phyloP scores from a whole-genome alignment of 2,329 filamentous ascomycete genomes.

The Epichloe sibirici region DNA sequence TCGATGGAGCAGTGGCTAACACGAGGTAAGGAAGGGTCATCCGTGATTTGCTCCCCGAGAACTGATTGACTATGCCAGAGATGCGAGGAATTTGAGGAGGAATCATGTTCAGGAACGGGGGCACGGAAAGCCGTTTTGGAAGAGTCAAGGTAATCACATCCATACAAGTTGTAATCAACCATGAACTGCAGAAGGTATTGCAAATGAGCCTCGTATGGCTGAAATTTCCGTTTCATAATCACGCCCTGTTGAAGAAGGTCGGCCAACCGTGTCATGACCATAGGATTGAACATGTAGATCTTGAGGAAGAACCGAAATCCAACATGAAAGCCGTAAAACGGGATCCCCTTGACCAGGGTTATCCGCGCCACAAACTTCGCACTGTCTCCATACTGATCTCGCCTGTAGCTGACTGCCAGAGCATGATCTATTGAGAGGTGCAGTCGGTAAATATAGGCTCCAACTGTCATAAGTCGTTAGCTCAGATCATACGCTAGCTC shows the following conservation, averaged over 20 bases:
- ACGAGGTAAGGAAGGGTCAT: conserved; percentile 54
- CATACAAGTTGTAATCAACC: conserved; percentile 95
- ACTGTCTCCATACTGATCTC: conserved; percentile 56
- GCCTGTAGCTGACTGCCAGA: conserved; percentile 71
- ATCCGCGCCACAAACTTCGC: conserved; percentile 75
- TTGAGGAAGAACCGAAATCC: conserved; percentile 88
- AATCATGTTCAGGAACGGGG: conserved; percentile 60
- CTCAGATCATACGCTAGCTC: neutral
- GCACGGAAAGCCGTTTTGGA: conserved; percentile 58
- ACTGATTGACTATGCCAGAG: conserved; percentile 74
- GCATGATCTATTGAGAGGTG: conserved; percentile 87
- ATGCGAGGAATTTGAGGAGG: conserved; percentile 47
- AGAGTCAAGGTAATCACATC: conserved; percentile 75
- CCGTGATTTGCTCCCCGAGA: conserved; percentile 31
- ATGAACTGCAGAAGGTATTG: conserved; percentile 95
- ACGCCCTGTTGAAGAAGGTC: conserved; percentile 82
- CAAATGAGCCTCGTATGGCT: conserved; percentile 88
- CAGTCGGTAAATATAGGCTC: conserved; percentile 62
- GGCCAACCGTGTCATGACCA: conserved; percentile 73
- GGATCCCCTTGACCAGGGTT: conserved; percentile 80
- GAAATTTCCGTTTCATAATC: conserved; percentile 71
- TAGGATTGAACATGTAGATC: conserved; percentile 83
- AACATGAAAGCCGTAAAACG: conserved; percentile 92
- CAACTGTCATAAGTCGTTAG: conserved; percentile 37
- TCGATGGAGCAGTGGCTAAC: conserved; percentile 83